A percentile compares a stretch with the other conserved stretches of the same genome.
Evolutionary conservation across 176 grass and related monocot species (phyloP).

Genomic region (Avena eriantha): DNA sequence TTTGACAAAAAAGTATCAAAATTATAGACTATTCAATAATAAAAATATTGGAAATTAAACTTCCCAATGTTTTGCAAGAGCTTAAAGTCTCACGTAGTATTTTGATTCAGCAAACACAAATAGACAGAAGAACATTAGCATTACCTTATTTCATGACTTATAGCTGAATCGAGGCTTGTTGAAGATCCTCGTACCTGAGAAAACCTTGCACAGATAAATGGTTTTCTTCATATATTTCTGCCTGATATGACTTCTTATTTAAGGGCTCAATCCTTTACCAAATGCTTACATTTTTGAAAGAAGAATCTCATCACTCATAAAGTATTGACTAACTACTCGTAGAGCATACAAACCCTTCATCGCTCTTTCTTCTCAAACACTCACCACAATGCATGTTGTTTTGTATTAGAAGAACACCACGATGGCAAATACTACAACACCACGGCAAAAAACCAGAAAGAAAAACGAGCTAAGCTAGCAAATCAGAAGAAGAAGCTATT

Average conservation of each 20-base stretch:
- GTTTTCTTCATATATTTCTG: background rate
- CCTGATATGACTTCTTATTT: constrained; percentile 23
- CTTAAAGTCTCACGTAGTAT: background rate
- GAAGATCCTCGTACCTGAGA: constrained; percentile 14
- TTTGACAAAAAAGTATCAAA: background rate
- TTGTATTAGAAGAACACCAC: no score
- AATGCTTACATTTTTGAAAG: constrained; percentile 72
- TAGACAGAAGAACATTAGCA: background rate
- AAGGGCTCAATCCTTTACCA: constrained; percentile 51
- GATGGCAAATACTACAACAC: background rate
- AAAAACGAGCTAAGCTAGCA: constrained; percentile 24
- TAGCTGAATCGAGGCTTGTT: constrained; percentile 74
- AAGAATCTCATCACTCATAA: background rate
- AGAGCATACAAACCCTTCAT: no score
- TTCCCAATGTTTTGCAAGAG: background rate
- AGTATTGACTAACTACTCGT: no score
- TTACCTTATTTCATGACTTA: constrained; percentile 86
- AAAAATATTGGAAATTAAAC: background rate
- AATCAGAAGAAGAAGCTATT: no score
- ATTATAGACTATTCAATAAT: background rate
- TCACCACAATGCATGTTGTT: no score
- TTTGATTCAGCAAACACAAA: constrained; percentile 2
- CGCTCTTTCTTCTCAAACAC: constrained; percentile 9
- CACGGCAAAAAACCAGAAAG: background rate
- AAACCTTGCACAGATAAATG: constrained; percentile 36